phyloP scores from a whole-genome alignment of 768 basidiomycete species.

The Fomitopsis pulvina region DNA sequence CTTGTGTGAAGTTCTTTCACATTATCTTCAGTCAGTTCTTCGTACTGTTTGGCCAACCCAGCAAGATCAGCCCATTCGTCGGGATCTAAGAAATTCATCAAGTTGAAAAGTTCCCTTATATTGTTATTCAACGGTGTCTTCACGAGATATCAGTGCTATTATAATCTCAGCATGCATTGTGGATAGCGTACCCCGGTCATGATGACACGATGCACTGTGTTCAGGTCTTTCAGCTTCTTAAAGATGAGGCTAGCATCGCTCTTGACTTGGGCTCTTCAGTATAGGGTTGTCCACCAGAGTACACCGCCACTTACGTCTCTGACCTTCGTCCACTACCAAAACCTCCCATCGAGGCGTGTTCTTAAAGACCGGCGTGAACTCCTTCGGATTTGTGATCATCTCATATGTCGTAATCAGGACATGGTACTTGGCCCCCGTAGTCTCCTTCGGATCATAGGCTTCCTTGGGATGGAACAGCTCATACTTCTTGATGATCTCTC shows the following conservation, averaged over 20 bases:
- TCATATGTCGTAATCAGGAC: constrained; percentile 94
- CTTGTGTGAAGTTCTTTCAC: constrained; percentile 73
- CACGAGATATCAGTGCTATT: constrained; percentile 1
- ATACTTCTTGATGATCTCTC: constrained; percentile 74
- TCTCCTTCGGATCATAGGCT: constrained; percentile 23
- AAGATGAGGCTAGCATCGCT: constrained; percentile 76
- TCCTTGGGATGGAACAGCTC: constrained; percentile 70
- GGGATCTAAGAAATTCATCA: constrained; percentile 93
- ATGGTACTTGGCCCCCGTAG: constrained; percentile 66
- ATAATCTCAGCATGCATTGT: neutral
- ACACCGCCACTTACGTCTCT: constrained; percentile 55
- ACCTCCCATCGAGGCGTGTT: constrained; percentile 86
- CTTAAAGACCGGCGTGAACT: constrained; percentile 73
- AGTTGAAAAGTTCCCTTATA: constrained; percentile 90
- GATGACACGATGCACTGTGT: constrained; percentile 71
- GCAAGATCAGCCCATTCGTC: constrained; percentile 70
- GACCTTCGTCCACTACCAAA: constrained; percentile 92
- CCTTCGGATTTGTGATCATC: constrained; percentile 59
- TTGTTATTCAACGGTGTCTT: constrained; percentile 97
- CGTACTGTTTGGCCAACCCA: constrained; percentile 65
- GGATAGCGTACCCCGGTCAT: constrained; percentile 80
- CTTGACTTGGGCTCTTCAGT: constrained; percentile 51
- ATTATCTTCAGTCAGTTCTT: constrained; percentile 71
- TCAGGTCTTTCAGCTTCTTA: constrained; percentile 75
- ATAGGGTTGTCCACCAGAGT: neutral